Base-by-base conservation (phyloP, 2,329 filamentous ascomycete genomes). In the Colletotrichum destructivum region DNA sequence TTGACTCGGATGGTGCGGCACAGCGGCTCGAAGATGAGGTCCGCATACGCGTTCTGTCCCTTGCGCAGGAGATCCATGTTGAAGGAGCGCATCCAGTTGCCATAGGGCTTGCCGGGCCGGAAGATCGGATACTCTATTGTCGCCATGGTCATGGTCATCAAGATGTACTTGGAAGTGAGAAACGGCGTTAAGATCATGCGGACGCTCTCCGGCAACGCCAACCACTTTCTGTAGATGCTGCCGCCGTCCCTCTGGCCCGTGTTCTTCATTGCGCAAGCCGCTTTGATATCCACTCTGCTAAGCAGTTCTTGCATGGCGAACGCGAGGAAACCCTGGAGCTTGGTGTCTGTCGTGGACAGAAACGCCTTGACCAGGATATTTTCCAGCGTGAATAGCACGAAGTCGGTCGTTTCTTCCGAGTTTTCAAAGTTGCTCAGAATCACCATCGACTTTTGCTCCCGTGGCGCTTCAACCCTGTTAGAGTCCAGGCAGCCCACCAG, bases 301-400 rank as follows among this genome's bases (percentile, higher is more conserved):
- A 98, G 87, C 51, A 98, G 87, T 77, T 97, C 93, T 81, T 99
- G 96, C 91, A 99, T 98, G 2, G 93, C 94, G 81, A 93, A 99
- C 1, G 96, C 96, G 21, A 99, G 87, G 78, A 97, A 98, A 0
- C 95, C 95, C 80, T 98, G 96, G 7, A 95, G 88, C 74, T 91
- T 92, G 2, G 95, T 93, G 79, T 98, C 97, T 0, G 93, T 96
- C 1, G 94, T 93, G 1, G 96, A 97, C 54, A 97, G 85, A 78
- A 99, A 99, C 0, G 95, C 93, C 72, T 95, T 95, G 35, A 98
- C 94, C 13, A 99, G 85, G 9, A 98, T 92, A 78, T 97, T 89
- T 77, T 98, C 92, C 18, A 99, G 86, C 57, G 98, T 87, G 77
- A 95, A 95, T 51, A 96, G 86, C 9, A 94, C 90, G 81, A 98